phyloP scores from a whole-genome alignment of 352 stramenopile genomes.

The Saprolegnia diclina region DNA sequence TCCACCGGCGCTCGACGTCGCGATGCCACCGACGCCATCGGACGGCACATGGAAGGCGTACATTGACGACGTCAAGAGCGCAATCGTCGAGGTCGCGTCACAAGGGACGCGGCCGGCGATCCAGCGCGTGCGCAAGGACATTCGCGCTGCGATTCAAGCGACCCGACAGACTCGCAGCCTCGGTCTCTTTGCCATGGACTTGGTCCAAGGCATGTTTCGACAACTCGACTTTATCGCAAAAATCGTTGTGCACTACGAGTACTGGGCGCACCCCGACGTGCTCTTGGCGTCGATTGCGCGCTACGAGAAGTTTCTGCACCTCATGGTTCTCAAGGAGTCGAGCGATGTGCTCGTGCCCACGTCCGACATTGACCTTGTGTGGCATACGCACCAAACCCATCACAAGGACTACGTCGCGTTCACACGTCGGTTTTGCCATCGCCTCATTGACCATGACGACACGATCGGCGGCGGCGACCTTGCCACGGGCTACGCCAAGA shows the following conservation, averaged over 20 bases:
- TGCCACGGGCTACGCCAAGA: conserved; percentile 13
- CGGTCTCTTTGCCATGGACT: conserved; percentile 2
- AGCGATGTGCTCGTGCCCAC: conserved; percentile 17
- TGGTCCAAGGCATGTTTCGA: conserved; percentile 24
- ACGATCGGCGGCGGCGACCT: conserved; percentile 19
- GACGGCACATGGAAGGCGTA: neutral
- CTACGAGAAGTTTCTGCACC: conserved; percentile 26
- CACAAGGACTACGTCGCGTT: conserved; percentile 7
- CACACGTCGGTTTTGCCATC: neutral
- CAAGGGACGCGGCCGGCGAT: neutral
- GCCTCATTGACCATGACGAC: conserved; percentile 21
- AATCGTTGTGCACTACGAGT: conserved; percentile 10
- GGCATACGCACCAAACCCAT: conserved; percentile 15
- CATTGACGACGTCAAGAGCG: neutral
- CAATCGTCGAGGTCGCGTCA: neutral
- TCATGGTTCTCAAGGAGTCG: conserved; percentile 3
- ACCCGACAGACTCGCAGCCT: neutral
- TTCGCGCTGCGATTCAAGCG: neutral
- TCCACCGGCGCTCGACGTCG: neutral
- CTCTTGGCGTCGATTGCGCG: conserved; percentile 1
- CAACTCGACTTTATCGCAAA: conserved; percentile 23
- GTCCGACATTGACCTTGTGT: conserved; percentile 25
- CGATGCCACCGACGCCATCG: neutral
- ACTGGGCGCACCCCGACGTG: conserved; percentile 17
- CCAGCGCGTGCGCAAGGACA: neutral